Base-by-base conservation (phyloP, 306 rosid species). In the Purshia tridentata region DNA sequence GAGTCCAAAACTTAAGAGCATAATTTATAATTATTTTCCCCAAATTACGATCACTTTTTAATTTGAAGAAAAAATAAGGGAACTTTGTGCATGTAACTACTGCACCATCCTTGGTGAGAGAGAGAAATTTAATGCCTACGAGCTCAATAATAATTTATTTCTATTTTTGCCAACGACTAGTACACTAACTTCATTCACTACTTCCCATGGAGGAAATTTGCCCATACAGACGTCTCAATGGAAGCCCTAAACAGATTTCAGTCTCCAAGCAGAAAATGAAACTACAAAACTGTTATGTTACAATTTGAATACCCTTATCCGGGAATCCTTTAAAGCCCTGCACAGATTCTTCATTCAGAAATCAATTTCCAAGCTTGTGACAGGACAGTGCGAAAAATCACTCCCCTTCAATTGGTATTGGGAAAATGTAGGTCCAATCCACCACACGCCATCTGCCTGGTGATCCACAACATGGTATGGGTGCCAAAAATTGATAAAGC, bases 191-290 rank as follows among this genome's bases (percentile, higher is more conserved):
- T 72, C 71, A 23, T 81, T 70, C 76, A 46, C 80, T 70, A 73
- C 74, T 79, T 83, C 76, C 65, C 76, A 59, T 53, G 76, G 73
- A 86, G 76, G 18, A 77, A 76, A 71, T 80, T 74, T 67, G 77
- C 74, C 58, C 74, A 48, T 81, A 83, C 52, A 74, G 49, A 55
- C 40, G 62, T 77, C 85, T 50, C 66, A 74, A 74, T 69, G 74
- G 82, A 78, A 77, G 76, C 79, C 84, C 79, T 66, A 76, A 81
- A 42, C 60, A 39, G 56, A 81, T 74, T 74, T 80, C 80, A 75
- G 45, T 55, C 63, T 67, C 82, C 69, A 62, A 8, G 48, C 22
- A 58, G 74, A 57, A 80, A 72, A 59, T 66, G 49, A 50, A 60
- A 62, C 65, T 59, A 73, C 80, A 55, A 81, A 82, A 76, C 22